Evolutionary conservation across 495 filamentous ascomycete species (phyloP).

Genomic region (Corynascus novoguineensis): DNA sequence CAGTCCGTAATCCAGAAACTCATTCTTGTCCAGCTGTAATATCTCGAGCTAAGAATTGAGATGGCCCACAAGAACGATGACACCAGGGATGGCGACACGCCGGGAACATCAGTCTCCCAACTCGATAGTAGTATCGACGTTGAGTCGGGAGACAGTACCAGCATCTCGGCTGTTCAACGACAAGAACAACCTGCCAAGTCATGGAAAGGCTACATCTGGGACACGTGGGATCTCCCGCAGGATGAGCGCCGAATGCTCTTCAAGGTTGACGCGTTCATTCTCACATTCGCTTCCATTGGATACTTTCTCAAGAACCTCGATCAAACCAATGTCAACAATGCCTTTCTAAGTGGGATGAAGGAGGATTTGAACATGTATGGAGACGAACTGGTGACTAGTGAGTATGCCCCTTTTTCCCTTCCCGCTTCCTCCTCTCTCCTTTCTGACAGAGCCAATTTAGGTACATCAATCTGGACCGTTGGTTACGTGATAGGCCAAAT

Average conservation of each 20-base stretch:
- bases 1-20: neutral
- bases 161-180: neutral
- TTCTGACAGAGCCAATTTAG: neutral
- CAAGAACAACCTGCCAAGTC: neutral
- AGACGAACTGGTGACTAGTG: constrained; percentile 37
- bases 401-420: neutral
- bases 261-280: neutral
- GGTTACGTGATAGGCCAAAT: constrained; percentile 41
- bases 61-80: neutral
- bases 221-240: neutral
- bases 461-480: neutral
- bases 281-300: neutral
- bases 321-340: constrained; percentile 41
- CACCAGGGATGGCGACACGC: too few species aligned
- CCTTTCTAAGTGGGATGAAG: constrained; percentile 42
- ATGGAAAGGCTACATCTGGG: constrained; percentile 1
- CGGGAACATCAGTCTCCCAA: too few species aligned
- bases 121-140: neutral
- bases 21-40: neutral
- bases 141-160: neutral
- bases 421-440: neutral
- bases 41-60: neutral
- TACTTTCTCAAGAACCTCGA: constrained; percentile 26
- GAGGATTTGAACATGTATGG: constrained; percentile 38
- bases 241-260: neutral